These are phyloP conservation scores for Periconia sp. DNA, from an alignment of 2,329 filamentous ascomycete species.

Conservation along the genomic window DNA sequence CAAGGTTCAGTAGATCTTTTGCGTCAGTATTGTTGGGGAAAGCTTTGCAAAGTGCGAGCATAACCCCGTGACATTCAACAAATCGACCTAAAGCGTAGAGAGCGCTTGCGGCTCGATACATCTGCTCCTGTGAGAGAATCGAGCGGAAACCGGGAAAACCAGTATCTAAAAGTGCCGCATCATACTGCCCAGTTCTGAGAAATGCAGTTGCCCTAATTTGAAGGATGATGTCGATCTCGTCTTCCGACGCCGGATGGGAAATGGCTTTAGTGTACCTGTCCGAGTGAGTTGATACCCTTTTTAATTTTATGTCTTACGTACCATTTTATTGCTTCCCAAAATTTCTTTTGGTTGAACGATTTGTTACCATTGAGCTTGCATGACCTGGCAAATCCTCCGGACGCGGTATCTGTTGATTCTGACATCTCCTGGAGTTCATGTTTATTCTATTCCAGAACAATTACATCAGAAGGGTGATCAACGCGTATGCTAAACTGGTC, in stretches of 20 bases:
- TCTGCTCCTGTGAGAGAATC: conserved; percentile 41
- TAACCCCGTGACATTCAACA: conserved; percentile 36
- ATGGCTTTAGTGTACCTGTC: no score
- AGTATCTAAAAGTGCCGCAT: conserved; percentile 39
- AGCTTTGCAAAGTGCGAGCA: conserved; percentile 28
- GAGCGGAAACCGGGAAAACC: conserved; percentile 11
- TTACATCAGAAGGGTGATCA: conserved; percentile 56
- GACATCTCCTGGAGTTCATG: conserved; percentile 15
- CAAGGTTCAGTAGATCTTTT: conserved; percentile 14
- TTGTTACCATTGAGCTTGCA: no score
- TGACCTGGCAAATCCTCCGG: no score
- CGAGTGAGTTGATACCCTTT: no score
- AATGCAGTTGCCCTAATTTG: conserved; percentile 43
- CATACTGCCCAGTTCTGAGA: conserved; percentile 38
- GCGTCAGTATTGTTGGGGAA: conserved; percentile 37
- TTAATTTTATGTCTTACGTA: not conserved
- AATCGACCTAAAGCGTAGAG: conserved; percentile 48
- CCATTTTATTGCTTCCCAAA: conserved; percentile 11
- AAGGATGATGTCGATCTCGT: conserved; percentile 34
- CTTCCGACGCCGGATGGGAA: conserved; percentile 13
- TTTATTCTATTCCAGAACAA: conserved; percentile 42
- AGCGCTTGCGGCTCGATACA: conserved; percentile 49
- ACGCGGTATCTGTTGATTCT: not conserved
- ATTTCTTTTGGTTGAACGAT: not conserved
- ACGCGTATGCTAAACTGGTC: conserved; percentile 51